phyloP scores from a whole-genome alignment of 805 yeast genomes.

The Candida pseudoglaebosa region DNA sequence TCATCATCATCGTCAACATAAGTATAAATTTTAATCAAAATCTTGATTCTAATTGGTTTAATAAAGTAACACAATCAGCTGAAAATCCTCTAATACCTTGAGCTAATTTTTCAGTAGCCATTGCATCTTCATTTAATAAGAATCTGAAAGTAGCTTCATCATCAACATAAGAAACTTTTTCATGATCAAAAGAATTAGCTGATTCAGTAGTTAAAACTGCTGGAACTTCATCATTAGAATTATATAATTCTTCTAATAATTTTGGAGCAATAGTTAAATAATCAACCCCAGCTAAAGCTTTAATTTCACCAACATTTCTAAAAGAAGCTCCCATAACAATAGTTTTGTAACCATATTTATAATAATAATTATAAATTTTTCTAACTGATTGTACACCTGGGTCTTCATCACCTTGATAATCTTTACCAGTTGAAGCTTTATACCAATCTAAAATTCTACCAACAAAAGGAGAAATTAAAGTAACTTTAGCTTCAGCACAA shows the following conservation, averaged over 20 bases:
- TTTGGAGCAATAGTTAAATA: conserved; percentile 92
- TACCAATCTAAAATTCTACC: conserved; percentile 99
- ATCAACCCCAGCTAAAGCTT: conserved; percentile 96
- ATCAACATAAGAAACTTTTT: conserved; percentile 75
- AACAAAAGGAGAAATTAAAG: conserved; percentile 96
- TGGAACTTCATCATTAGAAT: conserved; percentile 78
- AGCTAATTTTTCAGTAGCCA: conserved; percentile 96
- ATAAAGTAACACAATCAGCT: conserved; percentile 82
- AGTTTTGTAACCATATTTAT: conserved; percentile 93
- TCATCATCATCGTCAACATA: too few species aligned
- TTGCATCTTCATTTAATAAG: conserved; percentile 89
- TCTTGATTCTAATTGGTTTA: conserved; percentile 59
- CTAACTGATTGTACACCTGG: conserved; percentile 96
- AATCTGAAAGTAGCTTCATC: conserved; percentile 90
- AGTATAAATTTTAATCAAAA: conserved; percentile 24
- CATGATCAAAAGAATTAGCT: conserved; percentile 51
- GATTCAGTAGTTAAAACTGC: conserved; percentile 66
- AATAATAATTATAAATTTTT: conserved; percentile 92
- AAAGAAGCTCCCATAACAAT: conserved; percentile 99
- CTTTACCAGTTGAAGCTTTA: conserved; percentile 90
- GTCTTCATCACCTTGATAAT: conserved; percentile 74
- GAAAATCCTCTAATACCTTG: conserved; percentile 98
- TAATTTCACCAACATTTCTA: conserved; percentile 95
- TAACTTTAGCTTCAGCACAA: conserved; percentile 95
- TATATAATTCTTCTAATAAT: conserved; percentile 81